Percentiles rank a stretch among this genome's conserved stretches.
These are phyloP conservation scores for Diplosphaera chodatii DNA, from an alignment of 139 green algal genomes.

Conservation along the genomic window DNA sequence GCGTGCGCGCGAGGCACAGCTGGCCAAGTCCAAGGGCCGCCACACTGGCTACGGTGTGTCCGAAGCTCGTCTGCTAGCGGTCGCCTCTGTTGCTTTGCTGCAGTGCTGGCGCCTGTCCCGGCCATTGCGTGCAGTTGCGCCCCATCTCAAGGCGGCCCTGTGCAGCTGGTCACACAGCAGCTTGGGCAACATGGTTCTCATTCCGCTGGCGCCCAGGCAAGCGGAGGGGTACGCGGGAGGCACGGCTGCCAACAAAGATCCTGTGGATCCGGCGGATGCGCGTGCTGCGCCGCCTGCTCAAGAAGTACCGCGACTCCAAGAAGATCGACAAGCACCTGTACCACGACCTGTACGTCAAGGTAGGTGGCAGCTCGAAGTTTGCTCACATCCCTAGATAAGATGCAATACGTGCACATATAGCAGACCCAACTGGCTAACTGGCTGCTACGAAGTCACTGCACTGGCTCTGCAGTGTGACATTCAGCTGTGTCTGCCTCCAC, in stretches of 20 bases:
- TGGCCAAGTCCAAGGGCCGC: conserved; percentile 96
- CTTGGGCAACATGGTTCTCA: background rate
- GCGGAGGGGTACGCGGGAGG: conserved; percentile 93
- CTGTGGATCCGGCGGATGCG: conserved; percentile 95
- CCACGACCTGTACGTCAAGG: conserved; percentile 96
- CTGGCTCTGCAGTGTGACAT: too few species aligned
- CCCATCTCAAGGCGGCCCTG: too few species aligned
- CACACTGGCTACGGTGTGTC: conserved; percentile 96
- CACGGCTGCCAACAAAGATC: conserved; percentile 93
- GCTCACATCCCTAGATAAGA: too few species aligned
- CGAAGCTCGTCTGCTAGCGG: too few species aligned
- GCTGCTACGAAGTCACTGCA: too few species aligned
- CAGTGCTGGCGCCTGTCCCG: too few species aligned
- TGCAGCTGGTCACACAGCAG: too few species aligned
- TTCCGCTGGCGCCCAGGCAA: conserved; percentile 70
- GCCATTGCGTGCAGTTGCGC: too few species aligned
- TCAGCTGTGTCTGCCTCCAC: too few species aligned
- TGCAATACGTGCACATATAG: too few species aligned
- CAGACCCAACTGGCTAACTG: too few species aligned
- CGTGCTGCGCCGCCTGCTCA: conserved; percentile 92
- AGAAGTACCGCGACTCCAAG: conserved; percentile 98
- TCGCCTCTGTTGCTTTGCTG: too few species aligned
- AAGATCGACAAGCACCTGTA: conserved; percentile 99
- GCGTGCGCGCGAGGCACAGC: conserved; percentile 66
- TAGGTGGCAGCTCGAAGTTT: conserved; percentile 16